Evolutionary conservation across 2,329 filamentous ascomycete species (phyloP), one percentile per base, ranked within the genome.

Genomic region (Aspergillus novoparasiticus): DNA sequence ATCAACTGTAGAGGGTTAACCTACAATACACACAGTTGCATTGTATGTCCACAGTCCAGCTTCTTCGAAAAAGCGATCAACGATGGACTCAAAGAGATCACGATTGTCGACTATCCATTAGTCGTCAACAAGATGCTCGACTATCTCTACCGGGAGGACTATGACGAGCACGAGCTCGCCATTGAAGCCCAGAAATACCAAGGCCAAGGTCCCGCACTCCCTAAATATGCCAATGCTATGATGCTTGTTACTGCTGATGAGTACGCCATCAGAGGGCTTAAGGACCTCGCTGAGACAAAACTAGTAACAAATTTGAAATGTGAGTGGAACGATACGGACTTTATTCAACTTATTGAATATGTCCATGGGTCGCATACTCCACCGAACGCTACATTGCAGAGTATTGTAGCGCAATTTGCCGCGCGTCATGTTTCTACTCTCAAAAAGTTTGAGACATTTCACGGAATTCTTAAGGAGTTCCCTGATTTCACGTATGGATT

Each of bases 111-210:
- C 4, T 23, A 63, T 34, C 43, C 61, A 11, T 36, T 59, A 1
- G 55, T 59, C 6, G 26, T 57, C 19, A 19, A 50, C 19, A 60
- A 39, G 39, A 59, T 59, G 51, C 30, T 63, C 21, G 61, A 63
- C 36, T 63, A 56, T 34, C 43, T 63, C 55, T 63, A 63, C 30
- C 19, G n/a, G 41, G 61, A 30, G 23, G 34, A 54, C 32, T 59
- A 63, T 32, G 43, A 63, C 16, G 51, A 63, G 21, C 46, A 30
- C 36, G 4, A 34, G 21, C 30, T 39, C 8, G 16, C 6, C 23
- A n/a, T 12, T 21, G 51, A 57, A 43, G 23, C 10, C 26, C 39
- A 32, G 6, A n/a, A 26, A 11, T 46, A 6, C 26, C 1, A 8
- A 23, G 26, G 3, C 1, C 21, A 26, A 11, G 10, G 32, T 12